These are phyloP conservation scores for Tetraselmis striata DNA, from an alignment of 139 green algal genomes.

Conservation along the genomic window DNA sequence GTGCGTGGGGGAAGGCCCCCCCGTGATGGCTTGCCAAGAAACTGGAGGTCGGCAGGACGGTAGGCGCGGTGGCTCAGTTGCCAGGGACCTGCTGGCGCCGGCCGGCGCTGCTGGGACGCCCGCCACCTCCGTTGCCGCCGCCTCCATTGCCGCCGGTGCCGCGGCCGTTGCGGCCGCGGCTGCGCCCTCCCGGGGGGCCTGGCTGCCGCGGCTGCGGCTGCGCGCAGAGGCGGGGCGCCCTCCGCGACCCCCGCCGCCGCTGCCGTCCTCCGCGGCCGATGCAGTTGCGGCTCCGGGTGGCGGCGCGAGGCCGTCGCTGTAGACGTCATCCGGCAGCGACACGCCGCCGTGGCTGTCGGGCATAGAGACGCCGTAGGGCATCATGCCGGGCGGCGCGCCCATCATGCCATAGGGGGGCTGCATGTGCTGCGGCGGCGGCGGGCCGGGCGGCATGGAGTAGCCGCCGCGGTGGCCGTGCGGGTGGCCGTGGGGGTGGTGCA, in stretches of 20 bases:
- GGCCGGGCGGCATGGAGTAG: too few relatives aligned
- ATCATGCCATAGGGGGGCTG: background rate
- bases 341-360: background rate
- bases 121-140: background rate
- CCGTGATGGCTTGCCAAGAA: too few relatives aligned
- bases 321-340: background rate
- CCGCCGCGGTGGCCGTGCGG: background rate
- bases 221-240: background rate
- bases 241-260: background rate
- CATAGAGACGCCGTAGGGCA: background rate
- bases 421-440: background rate
- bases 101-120: background rate
- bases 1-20: too few relatives aligned
- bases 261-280: too few relatives aligned
- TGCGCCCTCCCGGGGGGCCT: background rate
- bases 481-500: background rate
- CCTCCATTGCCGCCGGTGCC: background rate
- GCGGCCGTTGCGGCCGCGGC: background rate
- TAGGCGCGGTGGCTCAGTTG: background rate
- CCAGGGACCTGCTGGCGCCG: background rate
- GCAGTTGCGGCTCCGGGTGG: background rate
- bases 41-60: too few relatives aligned
- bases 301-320: background rate
- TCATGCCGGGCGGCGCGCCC: background rate
- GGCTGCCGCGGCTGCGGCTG: background rate